phyloP scores from a whole-genome alignment of 306 rosid species.

The Luffa acutangula region DNA sequence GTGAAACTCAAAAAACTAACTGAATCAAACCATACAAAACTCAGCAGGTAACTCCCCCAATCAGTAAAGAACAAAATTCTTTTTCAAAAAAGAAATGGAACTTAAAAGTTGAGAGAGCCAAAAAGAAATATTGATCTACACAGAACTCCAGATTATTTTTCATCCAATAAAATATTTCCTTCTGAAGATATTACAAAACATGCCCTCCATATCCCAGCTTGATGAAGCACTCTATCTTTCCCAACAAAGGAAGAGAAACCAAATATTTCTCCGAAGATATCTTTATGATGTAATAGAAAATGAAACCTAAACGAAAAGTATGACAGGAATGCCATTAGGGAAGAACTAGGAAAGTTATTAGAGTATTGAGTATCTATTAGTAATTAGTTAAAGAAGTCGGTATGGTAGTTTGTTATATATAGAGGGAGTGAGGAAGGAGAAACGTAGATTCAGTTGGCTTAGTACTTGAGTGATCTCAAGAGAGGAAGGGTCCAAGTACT shows the following conservation, averaged over 20 bases:
- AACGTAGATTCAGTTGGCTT: too few species aligned
- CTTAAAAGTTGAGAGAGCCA: not conserved
- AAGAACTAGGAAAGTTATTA: too few species aligned
- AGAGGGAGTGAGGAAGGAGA: too few species aligned
- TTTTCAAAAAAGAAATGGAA: not conserved
- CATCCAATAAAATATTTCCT: not conserved
- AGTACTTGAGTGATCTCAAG: too few species aligned
- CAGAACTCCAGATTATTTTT: not conserved
- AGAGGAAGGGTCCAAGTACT: too few species aligned
- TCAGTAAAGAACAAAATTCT: not conserved
- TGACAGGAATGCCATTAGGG: too few species aligned
- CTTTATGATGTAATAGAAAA: not conserved
- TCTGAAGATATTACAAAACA: not conserved
- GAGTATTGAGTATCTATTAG: too few species aligned
- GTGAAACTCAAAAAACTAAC: not conserved
- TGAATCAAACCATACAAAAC: not conserved
- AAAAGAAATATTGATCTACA: not conserved
- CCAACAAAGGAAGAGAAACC: not conserved
- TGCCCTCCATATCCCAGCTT: not conserved
- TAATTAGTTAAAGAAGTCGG: too few species aligned
- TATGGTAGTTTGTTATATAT: too few species aligned
- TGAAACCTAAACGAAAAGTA: not conserved
- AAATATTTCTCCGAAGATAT: not conserved
- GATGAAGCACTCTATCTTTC: not conserved
- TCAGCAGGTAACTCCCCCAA: not conserved